phyloP scores from a whole-genome alignment of 345 rosid genomes.

The Firmiana major region DNA sequence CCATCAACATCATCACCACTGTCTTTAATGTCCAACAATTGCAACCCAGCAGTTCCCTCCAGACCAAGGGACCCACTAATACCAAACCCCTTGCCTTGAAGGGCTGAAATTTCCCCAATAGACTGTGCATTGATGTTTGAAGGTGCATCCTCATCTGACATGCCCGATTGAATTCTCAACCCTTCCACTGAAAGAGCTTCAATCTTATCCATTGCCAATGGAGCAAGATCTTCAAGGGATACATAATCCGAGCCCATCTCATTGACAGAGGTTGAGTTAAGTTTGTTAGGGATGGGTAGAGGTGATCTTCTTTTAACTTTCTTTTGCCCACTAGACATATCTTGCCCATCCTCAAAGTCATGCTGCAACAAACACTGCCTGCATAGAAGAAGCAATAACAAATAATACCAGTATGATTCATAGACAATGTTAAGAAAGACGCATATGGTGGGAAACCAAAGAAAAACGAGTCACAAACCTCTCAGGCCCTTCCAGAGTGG shows the following conservation, averaged over 20 bases:
- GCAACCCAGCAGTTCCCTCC: slow-evolving; percentile 88
- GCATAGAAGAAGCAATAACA: slow-evolving; percentile 27
- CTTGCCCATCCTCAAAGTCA: slow-evolving; percentile 35
- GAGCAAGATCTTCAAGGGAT: slow-evolving; percentile 94
- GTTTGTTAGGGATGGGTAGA: slow-evolving; percentile 34
- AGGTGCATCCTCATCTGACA: slow-evolving; percentile 72
- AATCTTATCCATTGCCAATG: slow-evolving; percentile 94
- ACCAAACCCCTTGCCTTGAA: slow-evolving; percentile 61
- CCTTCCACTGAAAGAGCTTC: slow-evolving; percentile 97
- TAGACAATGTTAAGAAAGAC: slow-evolving; percentile 9
- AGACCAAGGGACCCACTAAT: slow-evolving; percentile 59
- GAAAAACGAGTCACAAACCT: slow-evolving; percentile 44
- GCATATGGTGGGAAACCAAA: not conserved
- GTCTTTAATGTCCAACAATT: slow-evolving; percentile 66
- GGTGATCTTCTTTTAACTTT: slow-evolving; percentile 35
- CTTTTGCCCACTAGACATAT: slow-evolving; percentile 28
- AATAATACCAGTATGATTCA: slow-evolving; percentile 14
- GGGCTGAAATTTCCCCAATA: slow-evolving; percentile 66
- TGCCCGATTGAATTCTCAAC: slow-evolving; percentile 84
- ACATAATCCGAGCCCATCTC: slow-evolving; percentile 64
- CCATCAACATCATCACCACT: slow-evolving; percentile 56
- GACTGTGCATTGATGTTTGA: slow-evolving; percentile 65
- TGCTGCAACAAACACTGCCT: slow-evolving; percentile 46
- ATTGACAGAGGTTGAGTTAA: slow-evolving; percentile 36
- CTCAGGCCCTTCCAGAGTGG: slow-evolving; percentile 42